phyloP scores from a whole-genome alignment of 257 asterid genomes.

The Solanum tarapatanum region DNA sequence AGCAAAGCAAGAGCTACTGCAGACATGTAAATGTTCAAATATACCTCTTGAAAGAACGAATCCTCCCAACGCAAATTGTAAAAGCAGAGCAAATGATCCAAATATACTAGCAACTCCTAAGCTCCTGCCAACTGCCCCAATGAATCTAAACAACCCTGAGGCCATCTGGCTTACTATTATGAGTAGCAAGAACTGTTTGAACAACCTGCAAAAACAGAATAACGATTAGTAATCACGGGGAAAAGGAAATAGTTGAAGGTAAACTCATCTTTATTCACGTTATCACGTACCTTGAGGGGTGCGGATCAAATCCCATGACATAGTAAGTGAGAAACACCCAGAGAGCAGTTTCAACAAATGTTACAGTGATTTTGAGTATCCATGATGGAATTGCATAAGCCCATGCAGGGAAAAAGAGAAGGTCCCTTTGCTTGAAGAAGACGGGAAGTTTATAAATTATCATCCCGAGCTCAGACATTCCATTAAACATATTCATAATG shows the following conservation, averaged over 20 bases:
- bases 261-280: background rate
- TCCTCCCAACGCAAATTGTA: constrained; percentile 59
- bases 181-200: constrained; percentile 46
- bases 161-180: constrained; percentile 32
- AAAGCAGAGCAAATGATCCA: constrained; percentile 43
- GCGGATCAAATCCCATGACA: constrained; percentile 62
- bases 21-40: background rate
- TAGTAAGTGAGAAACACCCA: constrained; percentile 54
- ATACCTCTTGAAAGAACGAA: constrained; percentile 55
- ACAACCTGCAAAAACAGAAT: constrained; percentile 17
- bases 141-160: constrained; percentile 39
- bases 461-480: constrained; percentile 45
- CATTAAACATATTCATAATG: constrained; percentile 43
- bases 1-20: background rate
- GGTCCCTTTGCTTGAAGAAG: constrained; percentile 55
- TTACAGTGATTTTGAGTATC: constrained; percentile 43
- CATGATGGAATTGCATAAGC: constrained; percentile 53
- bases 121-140: constrained; percentile 54
- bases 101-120: constrained; percentile 53
- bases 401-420: constrained; percentile 53
- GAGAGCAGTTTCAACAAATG: constrained; percentile 39
- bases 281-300: constrained; percentile 33
- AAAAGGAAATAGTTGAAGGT: background rate
- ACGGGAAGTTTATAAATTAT: constrained; percentile 52
- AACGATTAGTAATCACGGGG: background rate